These are phyloP conservation scores for Annulohypoxylon moriforme DNA, from an alignment of 495 filamentous ascomycete genomes.

Conservation along the genomic window DNA sequence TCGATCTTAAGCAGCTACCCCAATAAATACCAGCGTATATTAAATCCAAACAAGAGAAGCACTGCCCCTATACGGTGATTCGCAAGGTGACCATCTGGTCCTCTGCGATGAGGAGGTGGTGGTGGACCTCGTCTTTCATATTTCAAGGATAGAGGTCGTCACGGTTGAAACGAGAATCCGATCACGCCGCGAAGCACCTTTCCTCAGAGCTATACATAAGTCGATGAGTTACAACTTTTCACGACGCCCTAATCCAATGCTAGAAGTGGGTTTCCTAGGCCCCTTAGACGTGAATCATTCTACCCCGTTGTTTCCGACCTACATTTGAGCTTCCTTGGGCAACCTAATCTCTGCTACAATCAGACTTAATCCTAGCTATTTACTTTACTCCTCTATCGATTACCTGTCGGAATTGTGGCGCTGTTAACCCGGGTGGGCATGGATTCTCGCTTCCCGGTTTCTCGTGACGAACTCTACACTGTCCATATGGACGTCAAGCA, in stretches of 20 bases:
- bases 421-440: constrained; percentile 55
- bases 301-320: constrained; percentile 23
- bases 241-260: constrained; percentile 28
- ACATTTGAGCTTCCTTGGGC: constrained; percentile 3
- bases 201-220: constrained; percentile 22
- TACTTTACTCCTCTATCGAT: constrained; percentile 24
- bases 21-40: constrained; percentile 24
- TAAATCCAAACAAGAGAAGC: constrained; percentile 19
- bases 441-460: constrained; percentile 64
- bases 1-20: constrained; percentile 27
- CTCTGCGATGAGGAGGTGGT: constrained; percentile 58
- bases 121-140: constrained; percentile 52
- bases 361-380: not conserved
- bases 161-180: constrained; percentile 26
- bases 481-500: constrained; percentile 89
- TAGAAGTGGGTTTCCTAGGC: constrained; percentile 40
- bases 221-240: constrained; percentile 32
- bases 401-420: constrained; percentile 25
- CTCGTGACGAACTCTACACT: constrained; percentile 82
- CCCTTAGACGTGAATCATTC: constrained; percentile 14
- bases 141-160: constrained; percentile 45
- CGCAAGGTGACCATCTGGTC: constrained; percentile 53
- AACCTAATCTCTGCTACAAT: not conserved
- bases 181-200: constrained; percentile 31
- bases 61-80: constrained; percentile 32